phyloP scores from a whole-genome alignment of 1,139 yeast species.

The Geotrichum fermentans region DNA sequence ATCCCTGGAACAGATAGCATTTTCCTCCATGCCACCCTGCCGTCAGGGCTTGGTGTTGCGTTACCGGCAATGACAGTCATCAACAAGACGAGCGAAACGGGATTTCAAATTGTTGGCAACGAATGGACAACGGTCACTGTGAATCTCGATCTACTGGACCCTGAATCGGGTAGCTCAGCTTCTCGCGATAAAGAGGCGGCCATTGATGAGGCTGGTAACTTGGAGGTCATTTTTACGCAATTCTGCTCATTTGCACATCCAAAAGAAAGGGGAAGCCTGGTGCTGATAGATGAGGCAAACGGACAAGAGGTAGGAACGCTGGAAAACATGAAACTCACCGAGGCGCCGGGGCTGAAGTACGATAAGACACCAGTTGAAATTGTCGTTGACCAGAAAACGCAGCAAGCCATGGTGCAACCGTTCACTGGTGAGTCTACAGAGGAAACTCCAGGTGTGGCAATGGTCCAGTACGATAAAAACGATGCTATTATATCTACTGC shows the following conservation, averaged over 20 bases:
- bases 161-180: background rate
- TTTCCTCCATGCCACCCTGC: slow-evolving; percentile 12
- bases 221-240: slow-evolving; percentile 16
- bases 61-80: slow-evolving; percentile 14
- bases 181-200: background rate
- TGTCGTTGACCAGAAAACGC: slow-evolving; percentile 1
- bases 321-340: slow-evolving; percentile 5
- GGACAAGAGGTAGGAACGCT: slow-evolving; percentile 16
- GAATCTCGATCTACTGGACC: background rate
- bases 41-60: slow-evolving; percentile 12
- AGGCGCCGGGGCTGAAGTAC: slow-evolving; percentile 8
- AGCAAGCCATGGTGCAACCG: slow-evolving; percentile 10
- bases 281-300: slow-evolving; percentile 9
- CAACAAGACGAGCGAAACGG: background rate
- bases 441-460: background rate
- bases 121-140: background rate
- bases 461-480: slow-evolving; percentile 1
- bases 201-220: slow-evolving; percentile 6
- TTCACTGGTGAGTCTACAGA: background rate
- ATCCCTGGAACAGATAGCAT: background rate
- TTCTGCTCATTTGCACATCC: slow-evolving; percentile 9
- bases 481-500: slow-evolving; percentile 17
- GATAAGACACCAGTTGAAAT: slow-evolving; percentile 19
- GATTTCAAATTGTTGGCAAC: slow-evolving; percentile 3
- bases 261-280: slow-evolving; percentile 1